These are phyloP conservation scores for Colletotrichum sp. DNA, from an alignment of 2,329 filamentous ascomycete species.

Conservation along the genomic window DNA sequence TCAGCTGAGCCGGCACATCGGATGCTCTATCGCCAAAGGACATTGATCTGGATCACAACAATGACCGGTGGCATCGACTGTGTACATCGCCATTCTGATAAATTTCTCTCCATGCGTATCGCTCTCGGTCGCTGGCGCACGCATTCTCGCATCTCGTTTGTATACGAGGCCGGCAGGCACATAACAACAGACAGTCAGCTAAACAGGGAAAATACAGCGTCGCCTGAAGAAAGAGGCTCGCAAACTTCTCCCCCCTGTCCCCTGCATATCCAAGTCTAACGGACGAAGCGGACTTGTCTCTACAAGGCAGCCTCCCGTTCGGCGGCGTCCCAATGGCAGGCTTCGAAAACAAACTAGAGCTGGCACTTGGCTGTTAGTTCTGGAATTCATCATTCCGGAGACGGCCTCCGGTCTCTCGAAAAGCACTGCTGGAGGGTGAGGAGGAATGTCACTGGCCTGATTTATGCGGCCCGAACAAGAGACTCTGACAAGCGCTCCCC, in stretches of 20 bases:
- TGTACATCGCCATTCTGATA: not conserved
- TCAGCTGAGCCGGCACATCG: not conserved
- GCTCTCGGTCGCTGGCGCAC: not conserved
- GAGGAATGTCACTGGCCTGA: constrained; percentile 2
- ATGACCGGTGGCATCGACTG: not conserved
- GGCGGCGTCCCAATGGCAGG: not conserved
- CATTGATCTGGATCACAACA: constrained; percentile 2
- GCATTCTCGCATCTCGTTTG: not conserved
- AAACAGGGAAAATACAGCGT: not conserved
- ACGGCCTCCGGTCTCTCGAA: not conserved
- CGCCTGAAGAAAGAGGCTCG: not conserved
- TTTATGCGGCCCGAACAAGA: not conserved
- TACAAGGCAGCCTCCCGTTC: not conserved
- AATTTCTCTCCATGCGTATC: not conserved
- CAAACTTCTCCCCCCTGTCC: not conserved
- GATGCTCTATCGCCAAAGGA: not conserved
- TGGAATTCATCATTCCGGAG: constrained; percentile 8
- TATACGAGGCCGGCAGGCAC: not conserved
- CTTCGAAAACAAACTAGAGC: not conserved
- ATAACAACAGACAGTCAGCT: not conserved
- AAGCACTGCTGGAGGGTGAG: not conserved
- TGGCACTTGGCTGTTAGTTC: not conserved
- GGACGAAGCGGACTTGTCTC: not conserved
- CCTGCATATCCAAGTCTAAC: not conserved
- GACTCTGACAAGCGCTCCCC: not conserved